Percentiles rank a stretch among this genome's conserved stretches.
Evolutionary conservation across 192 early-diverging fungal species (phyloP).

Genomic region (Backusella australiensis): DNA sequence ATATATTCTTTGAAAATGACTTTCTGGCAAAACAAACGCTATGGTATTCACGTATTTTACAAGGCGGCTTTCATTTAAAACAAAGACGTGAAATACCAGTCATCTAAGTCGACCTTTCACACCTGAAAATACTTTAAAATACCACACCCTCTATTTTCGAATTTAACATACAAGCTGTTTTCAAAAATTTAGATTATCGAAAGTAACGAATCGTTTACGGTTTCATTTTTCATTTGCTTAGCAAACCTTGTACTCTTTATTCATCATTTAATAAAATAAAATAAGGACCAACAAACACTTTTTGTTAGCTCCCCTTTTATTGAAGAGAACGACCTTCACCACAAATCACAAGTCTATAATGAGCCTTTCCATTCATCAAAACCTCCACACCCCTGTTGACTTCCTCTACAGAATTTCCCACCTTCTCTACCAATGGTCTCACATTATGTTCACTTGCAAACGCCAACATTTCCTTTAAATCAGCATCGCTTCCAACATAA

Average conservation of each 20-base stretch:
- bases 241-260: background rate
- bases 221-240: background rate
- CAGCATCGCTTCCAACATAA: conserved; percentile 58
- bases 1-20: too few species aligned
- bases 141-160: too few species aligned
- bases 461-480: conserved; percentile 63
- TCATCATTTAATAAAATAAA: too few species aligned
- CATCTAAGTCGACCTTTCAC: too few species aligned
- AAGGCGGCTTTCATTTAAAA: too few species aligned
- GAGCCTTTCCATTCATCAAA: conserved; percentile 59
- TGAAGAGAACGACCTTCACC: conserved; percentile 10
- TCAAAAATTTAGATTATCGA: too few species aligned
- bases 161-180: too few species aligned
- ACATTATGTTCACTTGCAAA: conserved; percentile 65
- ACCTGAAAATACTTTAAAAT: too few species aligned
- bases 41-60: too few species aligned
- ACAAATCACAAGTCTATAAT: conserved; percentile 64
- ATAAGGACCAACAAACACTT: background rate
- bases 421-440: conserved; percentile 61
- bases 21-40: too few species aligned
- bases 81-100: too few species aligned
- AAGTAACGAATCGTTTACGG: too few species aligned
- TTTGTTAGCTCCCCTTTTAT: background rate
- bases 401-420: conserved; percentile 53
- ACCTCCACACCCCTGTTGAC: conserved; percentile 61